Evolutionary conservation across 805 yeast species (phyloP).

Genomic region (Hanseniaspora valbyensis): DNA sequence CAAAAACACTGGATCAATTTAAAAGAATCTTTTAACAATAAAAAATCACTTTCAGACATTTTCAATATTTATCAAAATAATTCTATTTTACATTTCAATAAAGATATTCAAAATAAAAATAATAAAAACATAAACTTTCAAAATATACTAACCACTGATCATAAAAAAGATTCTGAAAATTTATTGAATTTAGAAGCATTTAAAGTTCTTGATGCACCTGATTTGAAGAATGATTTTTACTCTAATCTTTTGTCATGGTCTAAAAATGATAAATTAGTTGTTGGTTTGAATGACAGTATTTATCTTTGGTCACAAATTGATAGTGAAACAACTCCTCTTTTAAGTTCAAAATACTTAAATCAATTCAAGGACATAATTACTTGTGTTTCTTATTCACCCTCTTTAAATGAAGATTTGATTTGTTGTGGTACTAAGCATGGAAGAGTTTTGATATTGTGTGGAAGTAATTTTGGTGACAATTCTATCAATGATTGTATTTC

Average conservation of each 20-base stretch:
- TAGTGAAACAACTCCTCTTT: slow-evolving; percentile 35
- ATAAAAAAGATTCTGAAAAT: not conserved
- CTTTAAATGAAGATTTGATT: slow-evolving; percentile 34
- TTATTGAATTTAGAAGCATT: slow-evolving; percentile 27
- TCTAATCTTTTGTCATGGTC: slow-evolving; percentile 71
- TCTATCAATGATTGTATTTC: slow-evolving; percentile 9
- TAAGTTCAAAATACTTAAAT: slow-evolving; percentile 31
- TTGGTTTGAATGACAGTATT: slow-evolving; percentile 51
- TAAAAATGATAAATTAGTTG: slow-evolving; percentile 41
- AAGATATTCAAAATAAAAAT: not conserved
- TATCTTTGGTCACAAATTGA: slow-evolving; percentile 50
- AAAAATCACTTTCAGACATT: not conserved
- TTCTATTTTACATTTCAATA: not conserved
- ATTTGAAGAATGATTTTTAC: slow-evolving; percentile 65
- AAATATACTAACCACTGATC: not conserved
- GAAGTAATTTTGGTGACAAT: slow-evolving; percentile 18
- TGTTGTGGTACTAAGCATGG: slow-evolving; percentile 51
- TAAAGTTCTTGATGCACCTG: slow-evolving; percentile 56
- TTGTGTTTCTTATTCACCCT: slow-evolving; percentile 45
- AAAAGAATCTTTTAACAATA: not conserved
- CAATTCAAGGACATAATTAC: slow-evolving; percentile 36
- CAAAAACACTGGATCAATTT: slow-evolving; percentile 12
- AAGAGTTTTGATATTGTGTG: slow-evolving; percentile 37
- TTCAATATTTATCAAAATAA: not conserved
- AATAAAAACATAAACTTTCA: not conserved